Conservation (phyloP, 2,329 filamentous ascomycete species). For the Emergomyces orientalis region DNA sequence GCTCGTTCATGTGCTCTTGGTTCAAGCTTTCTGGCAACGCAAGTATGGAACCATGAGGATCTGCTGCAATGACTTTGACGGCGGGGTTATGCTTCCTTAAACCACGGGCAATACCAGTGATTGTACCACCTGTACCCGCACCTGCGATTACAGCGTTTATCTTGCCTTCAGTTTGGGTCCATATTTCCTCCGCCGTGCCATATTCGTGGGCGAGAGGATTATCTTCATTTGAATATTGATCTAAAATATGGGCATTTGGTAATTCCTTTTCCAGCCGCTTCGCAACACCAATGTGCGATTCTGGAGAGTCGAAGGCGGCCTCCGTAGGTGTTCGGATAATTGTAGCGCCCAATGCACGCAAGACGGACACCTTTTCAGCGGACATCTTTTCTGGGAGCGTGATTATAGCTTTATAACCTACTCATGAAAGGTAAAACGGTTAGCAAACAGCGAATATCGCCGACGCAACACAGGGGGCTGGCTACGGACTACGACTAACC, state of each 20-base stretch:
- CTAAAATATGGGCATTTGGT: conserved; percentile 91
- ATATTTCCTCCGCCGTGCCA: conserved; percentile 93
- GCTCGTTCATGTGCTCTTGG: conserved; percentile 65
- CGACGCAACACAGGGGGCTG: neutral
- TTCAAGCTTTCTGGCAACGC: conserved; percentile 75
- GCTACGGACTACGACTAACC: conserved; percentile 29
- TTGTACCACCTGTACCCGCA: conserved; percentile 90
- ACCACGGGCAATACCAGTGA: conserved; percentile 78
- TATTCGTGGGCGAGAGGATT: conserved; percentile 91
- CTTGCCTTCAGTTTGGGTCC: conserved; percentile 76
- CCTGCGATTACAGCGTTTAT: conserved; percentile 80
- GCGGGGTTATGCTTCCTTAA: conserved; percentile 76
- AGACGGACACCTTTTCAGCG: conserved; percentile 90
- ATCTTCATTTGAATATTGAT: conserved; percentile 87
- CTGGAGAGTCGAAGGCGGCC: conserved; percentile 86
- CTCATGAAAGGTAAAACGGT: neutral
- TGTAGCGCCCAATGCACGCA: conserved; percentile 87
- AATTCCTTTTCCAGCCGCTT: conserved; percentile 85
- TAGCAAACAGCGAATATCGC: neutral
- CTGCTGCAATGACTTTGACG: conserved; percentile 83
- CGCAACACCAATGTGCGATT: conserved; percentile 95
- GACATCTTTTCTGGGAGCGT: conserved; percentile 99
- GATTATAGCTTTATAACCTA: conserved; percentile 91
- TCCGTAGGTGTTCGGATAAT: conserved; percentile 97
- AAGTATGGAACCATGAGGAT: conserved; percentile 85